Evolutionary conservation across 352 stramenopile species (phyloP).

Genomic region (Pythium aphanidermatum): DNA sequence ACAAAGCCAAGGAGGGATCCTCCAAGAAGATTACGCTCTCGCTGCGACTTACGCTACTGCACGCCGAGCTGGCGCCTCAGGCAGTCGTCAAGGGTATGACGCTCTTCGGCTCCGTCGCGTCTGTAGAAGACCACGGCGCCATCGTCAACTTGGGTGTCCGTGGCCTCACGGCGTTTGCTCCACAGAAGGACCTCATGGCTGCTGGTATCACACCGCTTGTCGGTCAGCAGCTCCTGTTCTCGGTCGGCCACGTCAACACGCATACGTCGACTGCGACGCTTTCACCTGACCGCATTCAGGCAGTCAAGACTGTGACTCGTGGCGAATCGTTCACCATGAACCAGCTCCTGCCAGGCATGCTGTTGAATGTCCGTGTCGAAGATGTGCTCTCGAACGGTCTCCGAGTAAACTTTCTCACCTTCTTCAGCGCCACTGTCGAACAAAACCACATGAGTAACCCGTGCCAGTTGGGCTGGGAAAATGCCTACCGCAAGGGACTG

Average conservation of each 20-base stretch:
- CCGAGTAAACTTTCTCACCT: constrained; percentile 85
- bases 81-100: constrained; percentile 63
- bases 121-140: constrained; percentile 92
- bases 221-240: constrained; percentile 69
- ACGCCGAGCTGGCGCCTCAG: constrained; percentile 62
- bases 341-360: constrained; percentile 88
- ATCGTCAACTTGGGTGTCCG: constrained; percentile 89
- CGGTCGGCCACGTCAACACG: constrained; percentile 62
- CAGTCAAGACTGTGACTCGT: constrained; percentile 75
- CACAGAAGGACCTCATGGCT: constrained; percentile 59
- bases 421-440: constrained; percentile 85
- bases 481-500: constrained; percentile 71
- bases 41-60: constrained; percentile 78
- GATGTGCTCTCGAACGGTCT: constrained; percentile 83
- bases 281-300: constrained; percentile 50
- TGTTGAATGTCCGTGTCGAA: constrained; percentile 91
- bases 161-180: constrained; percentile 71
- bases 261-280: constrained; percentile 75
- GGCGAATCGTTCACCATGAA: constrained; percentile 83
- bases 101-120: constrained; percentile 84
- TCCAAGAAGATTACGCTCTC: constrained; percentile 90
- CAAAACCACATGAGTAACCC: constrained; percentile 87
- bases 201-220: constrained; percentile 21
- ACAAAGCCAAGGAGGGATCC: constrained; percentile 61
- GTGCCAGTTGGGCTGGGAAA: constrained; percentile 66